Evolutionary conservation across 768 basidiomycete genomes (phyloP).

Genomic region (Lactifluus echinatus): DNA sequence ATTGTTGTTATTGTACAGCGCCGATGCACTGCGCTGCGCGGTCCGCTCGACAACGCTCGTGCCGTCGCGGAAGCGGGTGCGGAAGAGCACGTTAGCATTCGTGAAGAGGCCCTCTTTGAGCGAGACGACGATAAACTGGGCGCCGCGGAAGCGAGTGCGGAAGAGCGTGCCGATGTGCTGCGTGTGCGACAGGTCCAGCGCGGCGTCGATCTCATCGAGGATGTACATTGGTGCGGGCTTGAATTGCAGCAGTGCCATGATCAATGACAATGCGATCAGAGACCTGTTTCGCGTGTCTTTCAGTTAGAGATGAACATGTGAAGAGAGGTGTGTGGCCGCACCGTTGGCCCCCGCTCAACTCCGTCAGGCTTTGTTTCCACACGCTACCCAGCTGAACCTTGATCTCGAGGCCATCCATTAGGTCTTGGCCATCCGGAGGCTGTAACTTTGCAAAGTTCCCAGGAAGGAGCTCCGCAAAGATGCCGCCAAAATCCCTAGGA

Average conservation of each 20-base stretch:
- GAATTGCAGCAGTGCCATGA: constrained; percentile 99
- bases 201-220: constrained; percentile 97
- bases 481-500: constrained; percentile 85
- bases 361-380: constrained; percentile 97
- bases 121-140: constrained; percentile 96
- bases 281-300: constrained; percentile 48
- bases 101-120: constrained; percentile 96
- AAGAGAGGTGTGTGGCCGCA: constrained; percentile 31
- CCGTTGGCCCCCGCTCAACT: constrained; percentile 96
- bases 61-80: constrained; percentile 87
- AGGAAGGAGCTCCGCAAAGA: constrained; percentile 91
- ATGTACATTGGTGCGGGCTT: constrained; percentile 99
- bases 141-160: constrained; percentile 92
- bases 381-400: constrained; percentile 91
- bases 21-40: constrained; percentile 51
- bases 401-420: constrained; percentile 94
- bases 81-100: constrained; percentile 94
- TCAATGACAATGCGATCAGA: constrained; percentile 92
- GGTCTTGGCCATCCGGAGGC: constrained; percentile 86
- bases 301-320: not conserved
- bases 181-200: constrained; percentile 90
- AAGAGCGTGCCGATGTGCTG: constrained; percentile 99
- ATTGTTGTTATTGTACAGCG: too few species aligned
- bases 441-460: constrained; percentile 95
- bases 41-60: constrained; percentile 86